Conservation (phyloP, 2,329 filamentous ascomycete genomes). For the Epichloe hybrida region DNA sequence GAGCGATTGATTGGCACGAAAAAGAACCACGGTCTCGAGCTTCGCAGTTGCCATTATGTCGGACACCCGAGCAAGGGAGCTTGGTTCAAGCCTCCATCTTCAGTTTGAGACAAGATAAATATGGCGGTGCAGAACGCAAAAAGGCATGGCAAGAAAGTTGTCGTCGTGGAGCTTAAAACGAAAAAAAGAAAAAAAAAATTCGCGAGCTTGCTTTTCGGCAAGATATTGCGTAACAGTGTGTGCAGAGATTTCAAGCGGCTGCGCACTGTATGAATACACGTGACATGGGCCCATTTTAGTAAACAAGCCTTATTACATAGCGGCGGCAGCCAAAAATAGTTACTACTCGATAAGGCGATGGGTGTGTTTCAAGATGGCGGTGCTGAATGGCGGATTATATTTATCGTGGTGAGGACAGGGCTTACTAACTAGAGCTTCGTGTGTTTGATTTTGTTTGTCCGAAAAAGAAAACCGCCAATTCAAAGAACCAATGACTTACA, state of each 20-base stretch:
- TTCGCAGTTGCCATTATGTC: not conserved
- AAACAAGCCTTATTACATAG: not conserved
- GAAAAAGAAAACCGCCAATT: too few species aligned
- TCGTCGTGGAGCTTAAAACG: not conserved
- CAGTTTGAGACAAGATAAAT: not conserved
- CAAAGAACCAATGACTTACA: too few species aligned
- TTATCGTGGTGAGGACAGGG: too few species aligned
- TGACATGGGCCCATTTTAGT: conserved; percentile 7
- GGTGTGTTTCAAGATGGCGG: not conserved
- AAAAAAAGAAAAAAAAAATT: not conserved
- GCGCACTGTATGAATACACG: conserved; percentile 16
- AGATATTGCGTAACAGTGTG: conserved; percentile 22
- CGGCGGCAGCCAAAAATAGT: not conserved
- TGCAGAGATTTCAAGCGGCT: conserved; percentile 13
- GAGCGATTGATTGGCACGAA: too few species aligned
- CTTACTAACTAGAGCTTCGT: too few species aligned
- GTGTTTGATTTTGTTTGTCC: too few species aligned
- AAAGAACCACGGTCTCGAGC: not conserved
- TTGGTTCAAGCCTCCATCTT: not conserved
- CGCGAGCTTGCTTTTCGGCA: conserved; percentile 6
- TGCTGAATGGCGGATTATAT: too few species aligned
- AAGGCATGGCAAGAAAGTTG: not conserved
- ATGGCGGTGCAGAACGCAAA: too few species aligned
- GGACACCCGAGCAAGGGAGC: not conserved
- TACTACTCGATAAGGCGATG: not conserved